Evolutionary conservation across 805 yeast species (phyloP), one percentile per base, ranked within the genome.

Genomic region (Lipomyces sp.): DNA sequence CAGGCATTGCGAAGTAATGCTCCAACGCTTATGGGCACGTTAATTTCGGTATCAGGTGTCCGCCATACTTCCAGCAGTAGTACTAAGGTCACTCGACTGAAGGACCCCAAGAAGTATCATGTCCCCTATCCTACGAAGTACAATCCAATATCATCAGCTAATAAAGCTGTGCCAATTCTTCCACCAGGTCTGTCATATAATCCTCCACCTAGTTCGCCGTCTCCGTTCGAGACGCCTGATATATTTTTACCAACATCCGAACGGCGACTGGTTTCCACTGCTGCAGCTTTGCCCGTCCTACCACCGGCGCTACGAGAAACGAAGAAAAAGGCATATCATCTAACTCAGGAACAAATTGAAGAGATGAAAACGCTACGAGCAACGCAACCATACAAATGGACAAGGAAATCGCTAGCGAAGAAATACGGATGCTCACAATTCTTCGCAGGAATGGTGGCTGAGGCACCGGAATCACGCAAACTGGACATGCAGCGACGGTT

Each of bases 141-240:
- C 79, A 88, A 90, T 76, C 82, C 86, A 7, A 79, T 78, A 53
- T 80, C 86, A 64, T 89, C 94, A 30, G 87, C 91, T 7, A 84
- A 82, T 72, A 90, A 88, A 75, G 86, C 89, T 76, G 84, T 84
- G 71, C 84, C 85, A 66, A 75, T 80, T 61, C 79, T 84, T 24
- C 85, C 87, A 0, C 80, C 82, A 32, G 94, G 94, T 4, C 78
- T 90, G 34, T 84, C 86, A 53, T 81, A 80, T 73, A 82, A 84
- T 69, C 87, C 87, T 24, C 84, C 91, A 53, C 92, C 92, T 32
- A 84, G 93, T 2, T 83, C 89, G 13, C 81, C 88, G 34, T 77
- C 84, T 11, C 85, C 76, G 65, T 77, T 68, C 77, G 83, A 80
- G 75, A 87, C 95, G 1, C 96, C 96, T 18, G 82, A 81, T 61